These are phyloP conservation scores for Neurospora sublineolata DNA, from an alignment of 495 filamentous ascomycete genomes.

Conservation along the genomic window DNA sequence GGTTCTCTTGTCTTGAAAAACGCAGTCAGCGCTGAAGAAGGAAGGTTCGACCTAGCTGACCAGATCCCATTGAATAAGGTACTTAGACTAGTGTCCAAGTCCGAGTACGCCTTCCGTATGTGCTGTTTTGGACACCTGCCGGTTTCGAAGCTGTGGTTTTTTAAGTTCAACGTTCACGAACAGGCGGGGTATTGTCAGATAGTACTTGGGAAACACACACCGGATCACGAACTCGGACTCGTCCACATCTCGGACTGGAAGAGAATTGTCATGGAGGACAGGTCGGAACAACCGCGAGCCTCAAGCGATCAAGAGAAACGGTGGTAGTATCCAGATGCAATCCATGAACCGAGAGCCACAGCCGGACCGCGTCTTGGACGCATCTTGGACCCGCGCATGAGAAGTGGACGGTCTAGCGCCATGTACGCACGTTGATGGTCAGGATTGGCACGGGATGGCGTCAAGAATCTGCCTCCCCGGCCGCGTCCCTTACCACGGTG, in stretches of 20 bases:
- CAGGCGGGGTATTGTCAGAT: not conserved
- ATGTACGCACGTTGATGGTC: not conserved
- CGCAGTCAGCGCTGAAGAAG: not conserved
- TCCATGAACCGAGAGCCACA: not conserved
- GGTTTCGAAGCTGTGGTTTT: not conserved
- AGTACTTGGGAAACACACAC: not conserved
- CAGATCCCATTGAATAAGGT: not conserved
- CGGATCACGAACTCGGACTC: not conserved
- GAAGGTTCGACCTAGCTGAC: not conserved
- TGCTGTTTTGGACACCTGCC: not conserved
- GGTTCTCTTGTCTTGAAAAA: not conserved
- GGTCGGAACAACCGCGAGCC: not conserved
- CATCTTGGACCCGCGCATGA: not conserved
- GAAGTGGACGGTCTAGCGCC: not conserved
- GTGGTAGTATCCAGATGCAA: not conserved
- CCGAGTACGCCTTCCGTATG: not conserved
- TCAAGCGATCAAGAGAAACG: not conserved
- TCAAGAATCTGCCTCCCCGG: not conserved
- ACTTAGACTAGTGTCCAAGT: not conserved
- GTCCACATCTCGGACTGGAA: not conserved
- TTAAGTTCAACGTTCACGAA: not conserved
- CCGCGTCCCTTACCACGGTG: not conserved
- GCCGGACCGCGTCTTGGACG: not conserved
- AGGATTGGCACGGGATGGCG: not conserved
- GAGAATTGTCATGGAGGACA: not conserved